phyloP scores from a whole-genome alignment of 305 asterid species.

The Withania somnifera region DNA sequence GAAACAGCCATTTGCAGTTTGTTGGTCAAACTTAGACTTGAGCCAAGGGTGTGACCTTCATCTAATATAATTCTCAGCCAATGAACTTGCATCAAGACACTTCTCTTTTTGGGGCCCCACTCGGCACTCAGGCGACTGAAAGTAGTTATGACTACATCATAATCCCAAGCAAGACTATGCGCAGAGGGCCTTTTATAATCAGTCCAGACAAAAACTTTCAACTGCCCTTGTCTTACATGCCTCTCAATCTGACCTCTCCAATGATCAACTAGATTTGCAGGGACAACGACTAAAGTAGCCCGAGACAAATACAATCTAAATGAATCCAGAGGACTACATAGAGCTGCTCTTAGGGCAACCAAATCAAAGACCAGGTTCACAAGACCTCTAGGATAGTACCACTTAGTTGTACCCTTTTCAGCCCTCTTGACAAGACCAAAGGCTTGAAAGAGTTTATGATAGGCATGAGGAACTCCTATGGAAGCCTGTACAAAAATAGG shows the following conservation, averaged over 20 bases:
- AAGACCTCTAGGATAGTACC: constrained; percentile 78
- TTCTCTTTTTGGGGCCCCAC: constrained; percentile 74
- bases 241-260: constrained; percentile 82
- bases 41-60: constrained; percentile 98
- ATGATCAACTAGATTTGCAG: constrained; percentile 85
- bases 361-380: constrained; percentile 68
- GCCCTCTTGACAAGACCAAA: constrained; percentile 75
- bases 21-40: constrained; percentile 83
- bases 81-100: constrained; percentile 84
- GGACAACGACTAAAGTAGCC: constrained; percentile 86
- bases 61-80: constrained; percentile 92
- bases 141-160: constrained; percentile 89
- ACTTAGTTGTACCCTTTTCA: constrained; percentile 49
- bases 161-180: constrained; percentile 89
- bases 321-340: constrained; percentile 77
- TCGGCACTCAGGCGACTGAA: constrained; percentile 92
- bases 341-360: constrained; percentile 79
- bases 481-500: constrained; percentile 68
- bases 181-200: constrained; percentile 74
- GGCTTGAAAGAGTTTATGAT: constrained; percentile 70
- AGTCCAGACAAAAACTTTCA: constrained; percentile 76
- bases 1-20: constrained; percentile 90
- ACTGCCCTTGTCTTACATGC: constrained; percentile 74
- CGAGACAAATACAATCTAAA: constrained; percentile 65
- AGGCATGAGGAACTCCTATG: constrained; percentile 44